Evolutionary conservation across 345 rosid species (phyloP).

Genomic region (Geranium brycei): DNA sequence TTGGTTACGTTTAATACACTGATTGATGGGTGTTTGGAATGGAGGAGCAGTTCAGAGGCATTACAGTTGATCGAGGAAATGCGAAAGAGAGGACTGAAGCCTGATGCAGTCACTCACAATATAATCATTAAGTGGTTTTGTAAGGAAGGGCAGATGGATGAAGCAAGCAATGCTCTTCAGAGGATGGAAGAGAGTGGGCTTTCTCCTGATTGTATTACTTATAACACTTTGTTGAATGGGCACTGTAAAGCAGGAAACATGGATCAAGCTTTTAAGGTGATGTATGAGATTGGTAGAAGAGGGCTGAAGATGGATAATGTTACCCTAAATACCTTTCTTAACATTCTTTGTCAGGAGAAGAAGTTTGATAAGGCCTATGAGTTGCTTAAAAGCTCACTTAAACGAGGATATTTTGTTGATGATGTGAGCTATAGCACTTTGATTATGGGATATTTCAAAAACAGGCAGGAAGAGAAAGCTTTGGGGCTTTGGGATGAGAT

Average conservation of each 20-base stretch:
- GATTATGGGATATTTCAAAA: slow-evolving; percentile 52
- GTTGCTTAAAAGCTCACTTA: slow-evolving; percentile 40
- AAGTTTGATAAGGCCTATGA: slow-evolving; percentile 46
- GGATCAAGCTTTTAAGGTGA: slow-evolving; percentile 47
- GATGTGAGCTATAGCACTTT: slow-evolving; percentile 73
- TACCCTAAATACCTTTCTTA: slow-evolving; percentile 63
- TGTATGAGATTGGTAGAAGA: slow-evolving; percentile 62
- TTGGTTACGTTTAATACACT: slow-evolving; percentile 70
- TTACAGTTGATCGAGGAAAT: slow-evolving; percentile 48
- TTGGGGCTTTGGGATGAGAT: slow-evolving; percentile 71
- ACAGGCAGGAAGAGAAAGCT: slow-evolving; percentile 33
- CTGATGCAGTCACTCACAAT: slow-evolving; percentile 50
- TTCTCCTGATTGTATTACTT: slow-evolving; percentile 51
- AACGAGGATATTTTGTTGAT: slow-evolving; percentile 58
- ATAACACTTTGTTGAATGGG: slow-evolving; percentile 52
- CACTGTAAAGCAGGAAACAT: slow-evolving; percentile 51
- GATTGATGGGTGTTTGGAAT: slow-evolving; percentile 61
- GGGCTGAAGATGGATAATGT: slow-evolving; percentile 57
- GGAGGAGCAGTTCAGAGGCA: slow-evolving; percentile 31
- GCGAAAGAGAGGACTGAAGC: slow-evolving; percentile 44
- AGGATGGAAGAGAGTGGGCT: slow-evolving; percentile 50
- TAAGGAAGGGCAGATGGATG: slow-evolving; percentile 60
- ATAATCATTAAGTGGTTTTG: slow-evolving; percentile 57
- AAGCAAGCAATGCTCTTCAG: slow-evolving; percentile 30
- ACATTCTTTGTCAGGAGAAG: slow-evolving; percentile 42